phyloP scores from a whole-genome alignment of 1,139 yeast genomes.

The Scheffersomyces segobiensis region DNA sequence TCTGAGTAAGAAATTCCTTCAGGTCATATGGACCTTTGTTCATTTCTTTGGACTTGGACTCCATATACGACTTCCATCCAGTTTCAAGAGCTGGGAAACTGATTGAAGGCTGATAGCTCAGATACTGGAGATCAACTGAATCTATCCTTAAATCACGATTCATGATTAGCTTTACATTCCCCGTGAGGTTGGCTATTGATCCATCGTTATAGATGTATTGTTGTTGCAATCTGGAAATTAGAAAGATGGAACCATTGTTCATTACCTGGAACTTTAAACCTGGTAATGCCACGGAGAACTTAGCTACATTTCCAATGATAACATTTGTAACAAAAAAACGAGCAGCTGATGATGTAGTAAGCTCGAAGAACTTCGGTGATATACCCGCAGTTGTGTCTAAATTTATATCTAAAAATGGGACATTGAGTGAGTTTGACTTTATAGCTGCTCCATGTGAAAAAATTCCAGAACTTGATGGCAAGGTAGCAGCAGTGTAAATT shows the following conservation, averaged over 20 bases:
- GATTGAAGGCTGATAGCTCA: slow-evolving; percentile 29
- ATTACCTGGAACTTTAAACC: slow-evolving; percentile 67
- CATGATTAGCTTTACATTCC: slow-evolving; percentile 61
- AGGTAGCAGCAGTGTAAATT: slow-evolving; percentile 21
- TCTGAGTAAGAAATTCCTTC: slow-evolving; percentile 23
- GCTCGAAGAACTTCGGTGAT: slow-evolving; percentile 55
- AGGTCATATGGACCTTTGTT: slow-evolving; percentile 3
- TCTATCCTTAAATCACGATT: slow-evolving; percentile 65
- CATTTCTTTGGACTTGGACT: slow-evolving; percentile 11
- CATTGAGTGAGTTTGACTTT: slow-evolving; percentile 1
- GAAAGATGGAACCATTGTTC: slow-evolving; percentile 63
- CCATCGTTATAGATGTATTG: slow-evolving; percentile 67
- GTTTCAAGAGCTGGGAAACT: slow-evolving; percentile 26
- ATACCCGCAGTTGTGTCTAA: background rate
- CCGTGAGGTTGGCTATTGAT: slow-evolving; percentile 60
- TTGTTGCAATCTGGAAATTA: slow-evolving; percentile 58
- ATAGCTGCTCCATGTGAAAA: background rate
- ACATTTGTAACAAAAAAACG: slow-evolving; percentile 58
- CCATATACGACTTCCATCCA: slow-evolving; percentile 20
- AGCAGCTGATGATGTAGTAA: slow-evolving; percentile 67
- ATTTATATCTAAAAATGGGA: background rate
- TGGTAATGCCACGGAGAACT: slow-evolving; percentile 60
- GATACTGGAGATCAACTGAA: slow-evolving; percentile 63
- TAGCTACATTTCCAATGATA: slow-evolving; percentile 50
- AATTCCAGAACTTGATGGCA: background rate